phyloP scores from a whole-genome alignment of 1,139 yeast genomes.

The Candida anutae region DNA sequence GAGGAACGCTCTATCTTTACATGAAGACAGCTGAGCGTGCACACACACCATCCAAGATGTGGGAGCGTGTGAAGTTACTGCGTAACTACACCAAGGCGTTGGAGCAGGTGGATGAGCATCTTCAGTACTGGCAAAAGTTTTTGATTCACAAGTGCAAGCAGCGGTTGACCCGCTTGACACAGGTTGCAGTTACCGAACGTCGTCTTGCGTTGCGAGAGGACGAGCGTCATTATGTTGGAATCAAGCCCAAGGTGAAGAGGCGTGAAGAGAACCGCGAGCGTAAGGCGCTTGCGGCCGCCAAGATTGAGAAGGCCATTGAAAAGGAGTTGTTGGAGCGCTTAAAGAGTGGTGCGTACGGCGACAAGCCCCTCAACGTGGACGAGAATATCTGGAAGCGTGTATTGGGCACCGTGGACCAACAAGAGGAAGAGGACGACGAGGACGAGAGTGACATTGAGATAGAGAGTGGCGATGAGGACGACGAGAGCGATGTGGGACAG shows the following conservation, averaged over 20 bases:
- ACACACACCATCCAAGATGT: constrained; percentile 84
- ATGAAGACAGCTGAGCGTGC: constrained; percentile 98
- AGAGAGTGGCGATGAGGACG: constrained; percentile 40
- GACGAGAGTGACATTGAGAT: constrained; percentile 54
- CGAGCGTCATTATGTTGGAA: constrained; percentile 87
- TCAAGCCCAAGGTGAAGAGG: constrained; percentile 88
- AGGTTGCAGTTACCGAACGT: constrained; percentile 94
- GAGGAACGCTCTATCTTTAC: constrained; percentile 81
- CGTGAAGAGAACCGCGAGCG: constrained; percentile 92
- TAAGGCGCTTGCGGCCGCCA: constrained; percentile 93
- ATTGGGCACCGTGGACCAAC: constrained; percentile 61
- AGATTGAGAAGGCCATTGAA: constrained; percentile 92
- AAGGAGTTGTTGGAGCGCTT: constrained; percentile 89
- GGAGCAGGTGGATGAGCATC: constrained; percentile 77
- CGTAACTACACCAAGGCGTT: constrained; percentile 85
- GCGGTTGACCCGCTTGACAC: constrained; percentile 87
- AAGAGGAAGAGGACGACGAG: constrained; percentile 54
- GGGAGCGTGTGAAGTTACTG: constrained; percentile 89
- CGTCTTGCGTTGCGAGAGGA: constrained; percentile 85
- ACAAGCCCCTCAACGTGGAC: constrained; percentile 92
- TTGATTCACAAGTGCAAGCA: constrained; percentile 91
- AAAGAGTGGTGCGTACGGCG: constrained; percentile 97
- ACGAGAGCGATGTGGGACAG: constrained; percentile 66
- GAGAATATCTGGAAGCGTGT: constrained; percentile 94
- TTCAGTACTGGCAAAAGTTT: constrained; percentile 90